Evolutionary conservation across 2,329 filamentous ascomycete species (phyloP).

Genomic region (Onygenales sp.): DNA sequence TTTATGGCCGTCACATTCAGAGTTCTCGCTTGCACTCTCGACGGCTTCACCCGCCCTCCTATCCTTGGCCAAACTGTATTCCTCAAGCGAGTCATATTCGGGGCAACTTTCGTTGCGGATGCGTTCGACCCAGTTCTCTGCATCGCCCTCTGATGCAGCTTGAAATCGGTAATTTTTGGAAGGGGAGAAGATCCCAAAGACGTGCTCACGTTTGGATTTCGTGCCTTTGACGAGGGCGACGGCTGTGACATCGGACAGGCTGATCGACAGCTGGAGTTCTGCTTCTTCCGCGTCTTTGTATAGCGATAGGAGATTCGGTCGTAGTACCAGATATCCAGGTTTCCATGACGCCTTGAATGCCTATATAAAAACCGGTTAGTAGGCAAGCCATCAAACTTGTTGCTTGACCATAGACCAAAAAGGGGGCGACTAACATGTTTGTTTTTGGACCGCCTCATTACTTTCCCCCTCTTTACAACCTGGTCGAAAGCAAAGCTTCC

Average conservation of each 20-base stretch:
- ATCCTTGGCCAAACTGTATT: conserved; percentile 53
- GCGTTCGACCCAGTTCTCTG: conserved; percentile 74
- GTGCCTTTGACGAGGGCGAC: conserved; percentile 81
- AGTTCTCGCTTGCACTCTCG: conserved; percentile 34
- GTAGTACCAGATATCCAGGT: conserved; percentile 75
- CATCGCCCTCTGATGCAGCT: conserved; percentile 61
- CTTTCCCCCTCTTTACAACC: conserved; percentile 78
- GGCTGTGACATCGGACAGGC: conserved; percentile 80
- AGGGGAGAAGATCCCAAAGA: conserved; percentile 88
- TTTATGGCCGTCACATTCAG: conserved; percentile 24
- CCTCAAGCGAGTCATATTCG: conserved; percentile 35
- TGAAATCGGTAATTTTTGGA: conserved; percentile 88
- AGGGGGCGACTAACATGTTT: conserved; percentile 59
- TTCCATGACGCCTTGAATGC: conserved; percentile 69
- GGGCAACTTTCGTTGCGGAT: conserved; percentile 73
- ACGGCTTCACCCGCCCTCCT: conserved; percentile 32
- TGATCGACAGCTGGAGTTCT: conserved; percentile 79
- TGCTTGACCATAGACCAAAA: background rate
- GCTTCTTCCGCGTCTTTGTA: conserved; percentile 90
- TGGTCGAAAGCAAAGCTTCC: conserved; percentile 94
- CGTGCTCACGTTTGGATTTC: conserved; percentile 74
- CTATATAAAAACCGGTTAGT: conserved; percentile 11
- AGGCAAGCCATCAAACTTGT: conserved; percentile 8
- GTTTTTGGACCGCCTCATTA: conserved; percentile 82
- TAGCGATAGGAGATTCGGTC: conserved; percentile 80